Evolutionary conservation across 2,329 filamentous ascomycete species (phyloP).

Genomic region (Aspergillus transmontanensis): DNA sequence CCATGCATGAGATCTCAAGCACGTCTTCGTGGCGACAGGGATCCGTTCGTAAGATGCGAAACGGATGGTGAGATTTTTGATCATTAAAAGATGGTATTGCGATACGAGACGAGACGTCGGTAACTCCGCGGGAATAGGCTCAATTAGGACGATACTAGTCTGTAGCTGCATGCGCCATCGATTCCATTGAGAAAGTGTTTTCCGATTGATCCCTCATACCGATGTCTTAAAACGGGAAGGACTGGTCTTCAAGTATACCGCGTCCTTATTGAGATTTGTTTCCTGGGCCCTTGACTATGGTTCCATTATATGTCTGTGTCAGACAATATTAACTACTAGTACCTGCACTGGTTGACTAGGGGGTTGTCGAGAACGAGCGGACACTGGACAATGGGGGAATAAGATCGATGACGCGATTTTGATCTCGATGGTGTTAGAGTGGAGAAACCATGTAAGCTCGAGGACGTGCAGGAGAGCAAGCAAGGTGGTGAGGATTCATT

Average conservation of each 20-base stretch:
- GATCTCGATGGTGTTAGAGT: slow-evolving; percentile 33
- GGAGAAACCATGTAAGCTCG: slow-evolving; percentile 14
- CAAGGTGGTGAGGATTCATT: neutral
- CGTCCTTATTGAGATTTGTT: neutral
- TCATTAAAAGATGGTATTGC: neutral
- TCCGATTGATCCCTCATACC: neutral
- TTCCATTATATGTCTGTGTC: neutral
- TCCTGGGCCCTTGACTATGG: neutral
- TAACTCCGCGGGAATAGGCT: neutral
- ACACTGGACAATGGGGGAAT: slow-evolving; percentile 11
- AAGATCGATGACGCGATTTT: slow-evolving; percentile 40
- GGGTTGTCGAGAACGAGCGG: neutral
- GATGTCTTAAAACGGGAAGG: neutral
- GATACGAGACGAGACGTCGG: neutral
- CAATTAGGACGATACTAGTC: neutral
- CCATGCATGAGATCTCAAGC: neutral
- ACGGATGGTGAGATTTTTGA: neutral
- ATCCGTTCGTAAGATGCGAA: neutral
- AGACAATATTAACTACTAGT: neutral
- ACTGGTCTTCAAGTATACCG: neutral
- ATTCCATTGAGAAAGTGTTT: neutral
- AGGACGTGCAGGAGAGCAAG: neutral
- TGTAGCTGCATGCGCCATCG: neutral
- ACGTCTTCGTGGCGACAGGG: neutral
- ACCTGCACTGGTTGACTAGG: neutral